Conservation (phyloP, 495 filamentous ascomycete species). For the Hypoxylon trugodes region DNA sequence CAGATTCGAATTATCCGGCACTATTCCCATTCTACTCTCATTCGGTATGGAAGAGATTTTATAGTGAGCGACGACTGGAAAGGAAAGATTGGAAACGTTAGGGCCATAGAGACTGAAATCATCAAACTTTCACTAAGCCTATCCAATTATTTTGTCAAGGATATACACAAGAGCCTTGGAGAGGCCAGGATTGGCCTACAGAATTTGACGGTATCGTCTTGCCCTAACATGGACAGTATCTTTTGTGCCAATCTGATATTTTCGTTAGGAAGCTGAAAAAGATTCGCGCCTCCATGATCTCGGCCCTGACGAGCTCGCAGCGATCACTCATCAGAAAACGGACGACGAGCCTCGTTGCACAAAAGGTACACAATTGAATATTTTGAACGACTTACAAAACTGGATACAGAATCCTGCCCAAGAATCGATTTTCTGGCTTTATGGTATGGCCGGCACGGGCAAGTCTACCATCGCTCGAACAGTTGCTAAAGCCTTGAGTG, state of each 20-base stretch:
- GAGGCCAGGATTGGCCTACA: too few species aligned
- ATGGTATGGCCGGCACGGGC: constrained; percentile 55
- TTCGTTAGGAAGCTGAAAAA: neutral
- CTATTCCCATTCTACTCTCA: neutral
- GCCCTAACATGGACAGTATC: too few species aligned
- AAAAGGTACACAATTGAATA: constrained; percentile 37
- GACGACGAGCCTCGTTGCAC: constrained; percentile 38
- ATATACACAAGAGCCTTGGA: neutral
- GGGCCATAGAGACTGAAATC: constrained; percentile 5
- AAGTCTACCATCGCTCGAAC: constrained; percentile 58
- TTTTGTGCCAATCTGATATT: too few species aligned
- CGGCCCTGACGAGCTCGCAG: constrained; percentile 19
- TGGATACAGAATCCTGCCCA: constrained; percentile 11
- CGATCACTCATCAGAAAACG: constrained; percentile 40
- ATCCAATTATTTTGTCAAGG: neutral
- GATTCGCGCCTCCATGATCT: neutral
- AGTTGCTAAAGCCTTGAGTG: constrained; percentile 42
- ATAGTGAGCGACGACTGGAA: constrained; percentile 10
- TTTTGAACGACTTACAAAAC: constrained; percentile 29
- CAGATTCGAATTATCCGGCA: constrained; percentile 8
- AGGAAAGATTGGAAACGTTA: neutral
- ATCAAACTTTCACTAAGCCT: neutral
- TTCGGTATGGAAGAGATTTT: neutral
- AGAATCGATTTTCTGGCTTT: constrained; percentile 52
- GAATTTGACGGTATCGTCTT: too few species aligned